Evolutionary conservation across 768 basidiomycete genomes (phyloP), one percentile per base, ranked within the genome.

Genomic region (Boletellus ananas): DNA sequence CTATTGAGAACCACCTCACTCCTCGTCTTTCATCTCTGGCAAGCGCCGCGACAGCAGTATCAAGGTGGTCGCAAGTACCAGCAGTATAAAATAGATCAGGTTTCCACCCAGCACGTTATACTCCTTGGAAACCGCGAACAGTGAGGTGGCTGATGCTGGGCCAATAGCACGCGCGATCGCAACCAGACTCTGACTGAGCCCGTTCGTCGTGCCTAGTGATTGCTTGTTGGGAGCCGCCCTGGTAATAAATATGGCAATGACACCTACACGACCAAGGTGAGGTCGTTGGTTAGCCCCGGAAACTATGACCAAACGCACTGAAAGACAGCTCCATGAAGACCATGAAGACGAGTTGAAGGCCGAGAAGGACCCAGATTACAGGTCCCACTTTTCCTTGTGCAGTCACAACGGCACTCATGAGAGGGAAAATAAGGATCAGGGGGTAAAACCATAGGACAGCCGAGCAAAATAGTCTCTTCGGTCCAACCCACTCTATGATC

Each of bases 171-270:
- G 72, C 1, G 73, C 71, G 11, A 74, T 61, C 1, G 76, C 73
- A 3, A 70, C 71, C 1, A 70, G 64, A 12, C 73, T 78, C 31
- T 82, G 80, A 3, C 75, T 70, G n/a, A 83, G 66, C 3, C 81
- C 81, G 49, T 83, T 80, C 2, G 76, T 77, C 4, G 80, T 76
- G 7, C 82, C 82, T 4, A 84, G 70, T 0, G 79, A 76, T 17
- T 68, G 69, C 46, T 72, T 75, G 47, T 74, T 75, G 0, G 83
- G 81, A 1, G 81, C 70, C 2, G 79, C 75, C 25, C 72, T 70
- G 2, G 75, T 80, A 47, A 81, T 65, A 47, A 74, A 80, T 55
- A 83, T 73, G 46, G 76, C 77, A 16, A 78, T 73, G 41, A 74
- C 75, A 18, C 73, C 81, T 52, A 48, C 9, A 43, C 8, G 17